Evolutionary conservation across 305 asterid species (phyloP).

Genomic region (Lippia alba): DNA sequence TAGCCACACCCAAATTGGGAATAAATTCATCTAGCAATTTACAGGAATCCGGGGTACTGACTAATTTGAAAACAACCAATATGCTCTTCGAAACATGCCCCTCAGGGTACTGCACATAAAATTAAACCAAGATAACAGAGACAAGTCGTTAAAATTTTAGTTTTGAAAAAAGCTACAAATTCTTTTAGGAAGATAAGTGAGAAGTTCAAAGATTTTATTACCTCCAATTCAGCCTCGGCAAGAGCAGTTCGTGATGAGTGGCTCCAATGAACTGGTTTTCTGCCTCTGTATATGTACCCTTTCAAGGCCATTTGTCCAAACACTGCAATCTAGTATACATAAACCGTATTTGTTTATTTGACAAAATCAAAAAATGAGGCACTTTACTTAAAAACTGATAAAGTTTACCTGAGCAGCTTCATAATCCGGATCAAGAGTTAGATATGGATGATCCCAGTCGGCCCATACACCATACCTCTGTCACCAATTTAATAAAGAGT

Average conservation of each 20-base stretch:
- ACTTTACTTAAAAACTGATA: conserved; percentile 20
- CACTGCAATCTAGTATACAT: conserved; percentile 78
- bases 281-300: conserved; percentile 93
- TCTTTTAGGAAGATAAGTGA: conserved; percentile 23
- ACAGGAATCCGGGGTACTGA: conserved; percentile 56
- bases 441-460: conserved; percentile 96
- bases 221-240: conserved; percentile 99
- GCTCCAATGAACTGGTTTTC: conserved; percentile 99
- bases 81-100: conserved; percentile 95
- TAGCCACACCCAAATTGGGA: conserved; percentile 80
- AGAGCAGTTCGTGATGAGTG: conserved; percentile 98
- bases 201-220: conserved; percentile 38
- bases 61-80: conserved; percentile 77
- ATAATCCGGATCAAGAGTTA: conserved; percentile 98
- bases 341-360: conserved; percentile 33
- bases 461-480: conserved; percentile 97
- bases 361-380: conserved; percentile 25
- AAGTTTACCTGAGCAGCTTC: conserved; percentile 95
- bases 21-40: conserved; percentile 63
- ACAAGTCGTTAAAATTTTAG: conserved; percentile 22
- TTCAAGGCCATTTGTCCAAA: conserved; percentile 91
- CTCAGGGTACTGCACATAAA: conserved; percentile 85
- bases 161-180: conserved; percentile 21
- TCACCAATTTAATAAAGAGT: conserved; percentile 33
- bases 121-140: conserved; percentile 29